Conservation (phyloP, 1,284 basidiomycete species). For the Singerocomus inundabilis region DNA sequence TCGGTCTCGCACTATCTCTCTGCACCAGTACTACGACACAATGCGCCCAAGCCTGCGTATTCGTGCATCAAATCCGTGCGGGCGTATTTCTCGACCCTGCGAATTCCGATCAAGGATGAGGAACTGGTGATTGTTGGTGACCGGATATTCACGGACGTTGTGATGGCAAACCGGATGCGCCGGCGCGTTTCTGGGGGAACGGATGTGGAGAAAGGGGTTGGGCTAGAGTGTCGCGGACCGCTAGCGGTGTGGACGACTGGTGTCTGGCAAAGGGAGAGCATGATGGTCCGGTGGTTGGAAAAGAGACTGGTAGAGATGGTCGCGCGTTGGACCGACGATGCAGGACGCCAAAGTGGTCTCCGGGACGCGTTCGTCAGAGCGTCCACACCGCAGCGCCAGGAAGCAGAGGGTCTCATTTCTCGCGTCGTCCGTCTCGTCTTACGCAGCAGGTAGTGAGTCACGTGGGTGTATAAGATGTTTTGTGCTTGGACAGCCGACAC, state of each 20-base stretch:
- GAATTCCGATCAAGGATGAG: constrained; percentile 48
- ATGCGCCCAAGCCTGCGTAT: constrained; percentile 60
- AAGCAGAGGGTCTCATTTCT: too few relatives aligned
- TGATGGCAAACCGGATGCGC: constrained; percentile 78
- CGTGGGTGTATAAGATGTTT: too few relatives aligned
- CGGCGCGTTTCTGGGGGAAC: constrained; percentile 4
- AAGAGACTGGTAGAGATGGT: constrained; percentile 41
- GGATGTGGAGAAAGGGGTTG: constrained; percentile 3
- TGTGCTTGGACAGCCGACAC: too few relatives aligned
- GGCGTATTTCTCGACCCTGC: constrained; percentile 46
- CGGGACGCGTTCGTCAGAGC: not conserved
- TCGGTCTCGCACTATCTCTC: constrained; percentile 75
- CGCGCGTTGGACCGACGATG: not conserved
- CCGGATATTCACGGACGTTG: constrained; percentile 86
- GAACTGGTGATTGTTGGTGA: constrained; percentile 86
- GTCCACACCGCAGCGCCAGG: too few relatives aligned
- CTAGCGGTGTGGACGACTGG: constrained; percentile 66
- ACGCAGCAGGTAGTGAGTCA: too few relatives aligned
- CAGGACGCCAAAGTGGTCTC: not conserved
- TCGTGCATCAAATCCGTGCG: constrained; percentile 57
- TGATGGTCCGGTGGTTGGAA: constrained; percentile 59
- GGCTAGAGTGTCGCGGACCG: constrained; percentile 39
- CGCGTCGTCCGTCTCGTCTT: too few relatives aligned
- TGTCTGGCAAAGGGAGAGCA: constrained; percentile 65
- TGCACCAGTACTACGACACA: constrained; percentile 82